Base-by-base conservation (phyloP, 495 filamentous ascomycete species). In the Aspergillus sclerotioniger region DNA sequence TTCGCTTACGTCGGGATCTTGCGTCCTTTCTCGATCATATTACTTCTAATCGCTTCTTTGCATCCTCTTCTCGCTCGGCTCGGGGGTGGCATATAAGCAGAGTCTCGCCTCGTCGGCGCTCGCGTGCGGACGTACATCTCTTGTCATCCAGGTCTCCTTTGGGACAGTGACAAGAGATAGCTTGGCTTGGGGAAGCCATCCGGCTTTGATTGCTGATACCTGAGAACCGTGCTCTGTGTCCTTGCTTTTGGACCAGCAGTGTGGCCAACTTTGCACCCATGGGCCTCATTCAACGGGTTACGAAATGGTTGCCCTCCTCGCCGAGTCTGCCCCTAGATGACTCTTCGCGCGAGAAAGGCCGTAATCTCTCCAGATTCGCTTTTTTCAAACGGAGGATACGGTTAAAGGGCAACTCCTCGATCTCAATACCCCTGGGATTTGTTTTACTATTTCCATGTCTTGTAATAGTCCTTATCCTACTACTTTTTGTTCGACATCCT, bases 401-500 rank as follows among this genome's bases (percentile, higher is more conserved):
- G 64, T 80, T 98, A 83, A 90, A 88, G 79, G 90, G 91, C 71
- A 96, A 95, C 72, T 96, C 91, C 57, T 90, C 87, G 63, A 87
- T 97, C 75, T 96, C 94, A 50, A 88, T 98, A 73, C 94, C 94
- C 35, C 79, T 98, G 48, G 93, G 93, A 60, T 86, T 96, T 67
- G 90, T 98, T 63, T 80, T 98, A 59, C 77, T 97, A 66, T 97
- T 97, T 75, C 94, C 94, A 60, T 86, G 87, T 71, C 87, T 96
- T 74, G 90, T 97, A 63, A 84, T 98, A 73, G 81, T 96, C 63
- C 80, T 97, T 69, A 93, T 98, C 75, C 72, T 96, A 37, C 76
- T 96, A 62, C 84, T 98, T 58, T 91, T 98, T 73, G 84, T 96
- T 62, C 85, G 88, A 68, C 91, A 96, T 79, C 91, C 92, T 54